Base-by-base conservation (phyloP, 805 yeast genomes). In the Lachancea quebecensis region DNA sequence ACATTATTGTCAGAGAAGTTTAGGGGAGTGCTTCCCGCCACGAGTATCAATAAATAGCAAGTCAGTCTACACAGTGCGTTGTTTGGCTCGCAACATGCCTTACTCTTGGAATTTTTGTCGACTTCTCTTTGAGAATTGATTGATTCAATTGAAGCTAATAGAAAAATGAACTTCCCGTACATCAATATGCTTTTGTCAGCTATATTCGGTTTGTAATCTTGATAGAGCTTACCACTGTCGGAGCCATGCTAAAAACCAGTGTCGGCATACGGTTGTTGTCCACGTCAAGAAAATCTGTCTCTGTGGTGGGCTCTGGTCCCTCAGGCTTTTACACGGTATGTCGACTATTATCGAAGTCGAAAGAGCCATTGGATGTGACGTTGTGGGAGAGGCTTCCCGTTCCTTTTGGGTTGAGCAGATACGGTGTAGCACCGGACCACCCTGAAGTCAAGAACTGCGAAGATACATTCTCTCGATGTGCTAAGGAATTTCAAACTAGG, bases 381-480 rank as follows among this genome's bases (percentile, higher is more conserved):
- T 72, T 91, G 64, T 89, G 81, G 69, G 99, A 93, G 58, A 74
- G 78, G 50, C 68, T 81, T 21, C 96, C 97, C 0, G 81, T 89
- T 6, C 99, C 99, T 0, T 91, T 75, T 67, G 99, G 99, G 0
- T 71, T 93, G 30, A 81, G 90, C 35, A 67, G 99, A 31, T 90
- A 77, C 60, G 99, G 99, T 1, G 98, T 93, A n/a, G 97, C 99
- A 0, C 99, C 99, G 2, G 99, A 93, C 65, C 97, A 93, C 65
- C 96, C 96, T 0, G 98, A 93, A 57, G 98, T 93, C 29, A 91
- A 90, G 62, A 81, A 81, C 48, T 85, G 93, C 55, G 75, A 71
- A 42, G 70, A 84, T 15, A 81, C 89, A 42, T 83, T 93, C 59
- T 74, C 73, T 9, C 80, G 81, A 44, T 68, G 71, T 17, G 68